phyloP scores from a whole-genome alignment of 2,329 filamentous ascomycete species.

The Ilyonectria destructans region DNA sequence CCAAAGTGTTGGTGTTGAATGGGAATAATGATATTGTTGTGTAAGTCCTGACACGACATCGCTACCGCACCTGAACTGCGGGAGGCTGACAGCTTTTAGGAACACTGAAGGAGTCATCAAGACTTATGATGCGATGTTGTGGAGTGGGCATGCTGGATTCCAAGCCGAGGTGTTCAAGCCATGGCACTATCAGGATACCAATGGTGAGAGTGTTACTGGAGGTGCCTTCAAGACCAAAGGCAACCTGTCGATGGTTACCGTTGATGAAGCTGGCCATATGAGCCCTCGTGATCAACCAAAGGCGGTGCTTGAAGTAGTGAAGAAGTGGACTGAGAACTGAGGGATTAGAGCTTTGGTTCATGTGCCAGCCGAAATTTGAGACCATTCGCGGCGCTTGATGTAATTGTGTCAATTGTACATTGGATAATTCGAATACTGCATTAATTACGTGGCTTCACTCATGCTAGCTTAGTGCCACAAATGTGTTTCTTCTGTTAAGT shows the following conservation, averaged over 20 bases:
- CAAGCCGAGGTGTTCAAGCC: neutral
- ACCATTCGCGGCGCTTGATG: too few species aligned
- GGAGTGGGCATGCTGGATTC: neutral
- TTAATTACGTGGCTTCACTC: too few species aligned
- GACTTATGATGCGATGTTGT: neutral
- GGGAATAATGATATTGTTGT: slow-evolving; percentile 3
- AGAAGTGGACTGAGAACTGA: neutral
- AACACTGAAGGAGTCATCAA: slow-evolving; percentile 1
- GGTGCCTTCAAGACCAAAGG: neutral
- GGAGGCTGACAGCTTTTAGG: neutral
- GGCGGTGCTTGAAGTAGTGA: neutral
- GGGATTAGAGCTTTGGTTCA: too few species aligned
- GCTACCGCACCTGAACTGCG: neutral
- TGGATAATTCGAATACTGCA: too few species aligned
- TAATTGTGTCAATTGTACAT: too few species aligned
- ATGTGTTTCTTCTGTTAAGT: too few species aligned
- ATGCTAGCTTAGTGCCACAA: too few species aligned
- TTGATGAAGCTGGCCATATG: slow-evolving; percentile 5
- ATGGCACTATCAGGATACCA: neutral
- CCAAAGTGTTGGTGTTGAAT: neutral
- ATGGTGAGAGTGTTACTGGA: neutral
- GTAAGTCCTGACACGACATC: neutral
- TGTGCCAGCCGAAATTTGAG: too few species aligned
- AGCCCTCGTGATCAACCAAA: neutral
- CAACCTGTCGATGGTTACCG: neutral